These are phyloP conservation scores for Cystofilobasidium bisporidii DNA, from an alignment of 768 basidiomycete species.

Conservation along the genomic window DNA sequence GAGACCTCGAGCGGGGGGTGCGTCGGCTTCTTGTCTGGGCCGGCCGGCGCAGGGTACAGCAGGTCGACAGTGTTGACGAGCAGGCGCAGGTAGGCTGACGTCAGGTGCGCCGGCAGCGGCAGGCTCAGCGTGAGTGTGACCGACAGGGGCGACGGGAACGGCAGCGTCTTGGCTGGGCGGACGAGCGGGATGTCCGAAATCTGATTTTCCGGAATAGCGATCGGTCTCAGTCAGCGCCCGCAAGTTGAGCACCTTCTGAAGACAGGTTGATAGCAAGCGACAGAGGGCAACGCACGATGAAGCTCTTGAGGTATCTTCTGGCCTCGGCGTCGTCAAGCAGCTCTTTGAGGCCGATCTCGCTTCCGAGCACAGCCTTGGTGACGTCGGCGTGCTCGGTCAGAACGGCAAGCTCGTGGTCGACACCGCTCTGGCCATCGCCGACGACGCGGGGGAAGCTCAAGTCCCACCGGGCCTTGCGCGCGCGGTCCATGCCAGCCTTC, in stretches of 20 bases:
- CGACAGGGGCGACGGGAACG: constrained; percentile 15
- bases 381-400: constrained; percentile 15
- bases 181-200: constrained; percentile 20
- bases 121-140: constrained; percentile 14
- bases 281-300: background rate
- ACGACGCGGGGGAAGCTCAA: constrained; percentile 9
- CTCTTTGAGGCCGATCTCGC: constrained; percentile 5
- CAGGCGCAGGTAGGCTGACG: constrained; percentile 10
- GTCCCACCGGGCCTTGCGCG: constrained; percentile 17
- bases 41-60: background rate
- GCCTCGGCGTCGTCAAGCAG: constrained; percentile 14
- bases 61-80: constrained; percentile 20
- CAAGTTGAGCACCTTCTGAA: too few relatives aligned
- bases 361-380: constrained; percentile 9
- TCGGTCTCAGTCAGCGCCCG: too few relatives aligned
- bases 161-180: constrained; percentile 7
- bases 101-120: background rate
- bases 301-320: background rate
- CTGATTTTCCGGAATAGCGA: too few relatives aligned
- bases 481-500: constrained; percentile 10
- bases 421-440: background rate
- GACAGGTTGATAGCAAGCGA: too few relatives aligned
- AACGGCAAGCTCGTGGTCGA: constrained; percentile 4
- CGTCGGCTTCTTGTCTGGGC: background rate
- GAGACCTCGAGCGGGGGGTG: background rate